A percentile compares a stretch with the other conserved stretches of the same genome.
These are phyloP conservation scores for Trametes sp. DNA, from an alignment of 1,284 basidiomycete genomes.

Conservation along the genomic window DNA sequence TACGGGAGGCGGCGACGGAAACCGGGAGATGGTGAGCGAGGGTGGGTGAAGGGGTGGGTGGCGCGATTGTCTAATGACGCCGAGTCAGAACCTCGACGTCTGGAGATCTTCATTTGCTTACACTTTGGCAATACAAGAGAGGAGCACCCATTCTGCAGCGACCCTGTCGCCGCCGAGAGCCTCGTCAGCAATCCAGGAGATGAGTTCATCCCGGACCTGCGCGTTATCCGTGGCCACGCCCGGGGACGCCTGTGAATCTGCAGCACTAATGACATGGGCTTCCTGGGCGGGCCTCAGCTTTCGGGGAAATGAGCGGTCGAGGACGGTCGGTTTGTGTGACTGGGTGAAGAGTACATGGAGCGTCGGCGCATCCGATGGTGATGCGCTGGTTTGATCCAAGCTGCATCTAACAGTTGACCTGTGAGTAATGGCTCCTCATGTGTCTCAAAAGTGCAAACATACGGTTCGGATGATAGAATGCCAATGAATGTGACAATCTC, in stretches of 20 bases:
- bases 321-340: constrained; percentile 43
- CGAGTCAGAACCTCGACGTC: not conserved
- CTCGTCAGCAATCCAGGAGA: constrained; percentile 75
- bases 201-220: constrained; percentile 56
- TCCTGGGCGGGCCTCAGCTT: not conserved
- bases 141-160: constrained; percentile 82
- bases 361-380: constrained; percentile 58
- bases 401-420: constrained; percentile 43
- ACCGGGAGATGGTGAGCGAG: constrained; percentile 68
- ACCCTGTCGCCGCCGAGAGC: constrained; percentile 71
- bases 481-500: constrained; percentile 74
- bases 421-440: too few relatives aligned
- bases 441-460: constrained; percentile 37
- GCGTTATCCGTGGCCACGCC: constrained; percentile 9
- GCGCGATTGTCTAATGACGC: constrained; percentile 65
- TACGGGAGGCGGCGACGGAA: constrained; percentile 53
- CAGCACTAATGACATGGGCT: not conserved
- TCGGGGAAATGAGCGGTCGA: constrained; percentile 45
- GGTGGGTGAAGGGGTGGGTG: constrained; percentile 73
- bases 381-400: constrained; percentile 34
- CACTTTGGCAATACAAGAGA: constrained; percentile 73
- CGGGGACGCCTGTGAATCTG: constrained; percentile 9
- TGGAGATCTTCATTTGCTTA: constrained; percentile 46
- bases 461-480: constrained; percentile 71
- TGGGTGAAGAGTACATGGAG: constrained; percentile 70